Evolutionary conservation across 352 stramenopile species (phyloP).

Genomic region (Globisporangium sylvaticum): DNA sequence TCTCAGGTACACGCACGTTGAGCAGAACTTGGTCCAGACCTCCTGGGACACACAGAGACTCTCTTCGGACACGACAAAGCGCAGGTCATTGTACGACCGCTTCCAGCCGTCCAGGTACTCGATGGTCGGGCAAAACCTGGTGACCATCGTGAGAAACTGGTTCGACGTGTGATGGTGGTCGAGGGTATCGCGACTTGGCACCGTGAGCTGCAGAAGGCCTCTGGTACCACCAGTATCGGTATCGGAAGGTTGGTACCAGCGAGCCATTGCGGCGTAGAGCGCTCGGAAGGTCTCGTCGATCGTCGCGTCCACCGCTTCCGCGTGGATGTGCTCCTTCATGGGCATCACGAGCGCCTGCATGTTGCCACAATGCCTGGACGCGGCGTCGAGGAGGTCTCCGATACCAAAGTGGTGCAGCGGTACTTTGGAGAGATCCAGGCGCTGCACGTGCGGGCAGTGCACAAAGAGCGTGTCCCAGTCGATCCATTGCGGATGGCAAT

Average conservation of each 20-base stretch:
- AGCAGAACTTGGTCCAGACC: conserved; percentile 45
- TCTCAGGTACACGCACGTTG: conserved; percentile 29
- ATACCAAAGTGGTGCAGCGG: conserved; percentile 41
- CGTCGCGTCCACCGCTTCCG: conserved; percentile 32
- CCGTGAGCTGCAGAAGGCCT: conserved; percentile 10
- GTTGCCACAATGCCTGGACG: conserved; percentile 25
- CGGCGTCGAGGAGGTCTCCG: conserved; percentile 30
- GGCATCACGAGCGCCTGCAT: conserved; percentile 39
- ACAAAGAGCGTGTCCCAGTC: conserved; percentile 38
- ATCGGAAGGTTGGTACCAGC: background rate
- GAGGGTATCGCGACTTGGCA: conserved; percentile 4
- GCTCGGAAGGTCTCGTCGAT: conserved; percentile 38
- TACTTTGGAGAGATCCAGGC: conserved; percentile 38
- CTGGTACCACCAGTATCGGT: background rate
- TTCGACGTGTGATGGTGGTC: conserved; percentile 23
- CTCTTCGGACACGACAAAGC: conserved; percentile 34
- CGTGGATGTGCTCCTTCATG: conserved; percentile 22
- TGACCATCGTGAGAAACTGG: conserved; percentile 28
- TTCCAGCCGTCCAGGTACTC: conserved; percentile 73
- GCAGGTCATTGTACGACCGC: conserved; percentile 38
- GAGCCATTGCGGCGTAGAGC: conserved; percentile 25
- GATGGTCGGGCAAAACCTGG: conserved; percentile 37
- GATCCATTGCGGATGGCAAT: conserved; percentile 26
- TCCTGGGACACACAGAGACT: conserved; percentile 29
- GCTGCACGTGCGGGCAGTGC: conserved; percentile 29